Base-by-base conservation (phyloP, 495 filamentous ascomycete genomes). In the Annulohypoxylon maeteangense region DNA sequence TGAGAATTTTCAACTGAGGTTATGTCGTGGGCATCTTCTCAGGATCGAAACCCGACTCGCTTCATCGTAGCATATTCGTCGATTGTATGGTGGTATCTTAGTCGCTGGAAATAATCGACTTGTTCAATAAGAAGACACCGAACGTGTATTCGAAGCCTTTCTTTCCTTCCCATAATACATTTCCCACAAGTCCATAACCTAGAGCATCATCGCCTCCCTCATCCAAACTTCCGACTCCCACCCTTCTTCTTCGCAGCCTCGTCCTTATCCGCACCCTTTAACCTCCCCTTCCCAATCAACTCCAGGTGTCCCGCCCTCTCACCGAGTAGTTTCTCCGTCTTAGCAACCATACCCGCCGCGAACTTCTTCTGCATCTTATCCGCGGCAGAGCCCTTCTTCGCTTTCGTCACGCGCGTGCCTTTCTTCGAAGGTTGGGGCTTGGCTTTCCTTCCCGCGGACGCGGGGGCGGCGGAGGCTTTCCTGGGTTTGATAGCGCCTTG, bases 151-250 rank as follows among this genome's bases (percentile, higher is more conserved):
- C n/a, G n/a, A n/a, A n/a, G n/a, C n/a, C n/a, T n/a, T n/a, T n/a
- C n/a, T n/a, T n/a, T n/a, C n/a, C n/a, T n/a, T n/a, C n/a, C n/a
- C n/a, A n/a, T n/a, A n/a, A n/a, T n/a, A n/a, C n/a, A n/a, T n/a
- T n/a, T n/a, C n/a, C n/a, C n/a, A n/a, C n/a, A n/a, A n/a, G n/a
- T n/a, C n/a, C n/a, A n/a, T n/a, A n/a, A n/a, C n/a, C n/a, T n/a
- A n/a, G n/a, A n/a, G n/a, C n/a, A n/a, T n/a, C n/a, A n/a, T n/a
- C n/a, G n/a, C 25, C 27, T 25, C 27, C 50, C 50, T 83, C 78
- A 85, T 8, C 83, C 83, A 77, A 85, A 85, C 81, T 84, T 85
- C 68, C 80, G 47, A n/a, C 68, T 76, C 12, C 82, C 82, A 4
- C 82, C 83, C 78, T 84, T 84, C 12, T 59, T 71, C 62, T 73